A percentile compares a stretch with the other conserved stretches of the same genome.
These are phyloP conservation scores for Saccharomyces hybrid DNA, from an alignment of 1,139 yeast species.

Conservation along the genomic window DNA sequence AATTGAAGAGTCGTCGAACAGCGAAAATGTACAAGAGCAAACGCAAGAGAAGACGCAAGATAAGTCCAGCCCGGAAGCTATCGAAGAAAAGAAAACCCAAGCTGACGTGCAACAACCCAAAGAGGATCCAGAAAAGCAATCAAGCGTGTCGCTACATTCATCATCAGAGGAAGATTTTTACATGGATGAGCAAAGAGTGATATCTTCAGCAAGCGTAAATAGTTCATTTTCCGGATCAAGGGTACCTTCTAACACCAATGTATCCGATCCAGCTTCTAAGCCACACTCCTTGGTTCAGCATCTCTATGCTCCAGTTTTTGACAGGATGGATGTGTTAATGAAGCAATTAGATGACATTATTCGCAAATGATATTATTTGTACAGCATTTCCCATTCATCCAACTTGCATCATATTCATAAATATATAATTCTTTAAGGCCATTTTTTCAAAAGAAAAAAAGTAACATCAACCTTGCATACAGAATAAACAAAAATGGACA, in stretches of 20 bases:
- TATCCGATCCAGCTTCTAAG: slow-evolving; percentile 2
- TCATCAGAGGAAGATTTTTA: slow-evolving; percentile 19
- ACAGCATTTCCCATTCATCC: neutral
- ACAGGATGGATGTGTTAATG: slow-evolving; percentile 40
- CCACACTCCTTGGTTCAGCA: slow-evolving; percentile 41
- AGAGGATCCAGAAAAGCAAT: neutral
- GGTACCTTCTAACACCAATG: slow-evolving; percentile 6
- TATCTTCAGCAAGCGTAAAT: slow-evolving; percentile 21
- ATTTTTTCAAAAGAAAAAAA: neutral
- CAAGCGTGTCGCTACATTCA: slow-evolving; percentile 5
- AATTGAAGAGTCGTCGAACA: neutral
- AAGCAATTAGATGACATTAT: slow-evolving; percentile 20
- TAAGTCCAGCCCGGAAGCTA: neutral
- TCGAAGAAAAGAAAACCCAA: neutral
- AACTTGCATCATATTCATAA: neutral
- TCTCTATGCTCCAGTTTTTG: slow-evolving; percentile 44
- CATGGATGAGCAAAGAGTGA: slow-evolving; percentile 18
- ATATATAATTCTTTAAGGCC: neutral
- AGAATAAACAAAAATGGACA: neutral
- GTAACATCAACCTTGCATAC: neutral
- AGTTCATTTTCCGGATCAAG: slow-evolving; percentile 16
- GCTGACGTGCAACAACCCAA: neutral
- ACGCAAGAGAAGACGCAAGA: slow-evolving; percentile 3
- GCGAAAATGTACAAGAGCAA: neutral
- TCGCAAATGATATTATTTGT: neutral